These are phyloP conservation scores for Puccinia triticina DNA, from an alignment of 1,284 basidiomycete species.

Conservation along the genomic window DNA sequence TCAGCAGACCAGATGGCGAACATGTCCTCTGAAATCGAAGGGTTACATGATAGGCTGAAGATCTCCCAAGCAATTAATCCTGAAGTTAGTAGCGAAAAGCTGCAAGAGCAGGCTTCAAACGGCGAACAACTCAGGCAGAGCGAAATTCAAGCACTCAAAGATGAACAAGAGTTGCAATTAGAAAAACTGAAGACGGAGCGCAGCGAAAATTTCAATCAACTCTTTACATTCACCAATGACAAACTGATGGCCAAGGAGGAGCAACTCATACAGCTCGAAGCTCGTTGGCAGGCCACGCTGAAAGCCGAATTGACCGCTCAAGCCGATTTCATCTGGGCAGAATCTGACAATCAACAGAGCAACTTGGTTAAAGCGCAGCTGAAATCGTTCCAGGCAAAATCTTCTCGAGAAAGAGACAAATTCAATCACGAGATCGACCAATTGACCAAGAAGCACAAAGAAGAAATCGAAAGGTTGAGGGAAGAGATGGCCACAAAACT, in stretches of 20 bases:
- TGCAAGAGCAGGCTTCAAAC: not conserved
- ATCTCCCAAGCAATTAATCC: conserved; percentile 3
- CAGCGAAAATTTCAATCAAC: not conserved
- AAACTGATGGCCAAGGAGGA: conserved; percentile 18
- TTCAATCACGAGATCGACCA: conserved; percentile 6
- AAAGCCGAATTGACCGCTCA: conserved; percentile 31
- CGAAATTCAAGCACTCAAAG: conserved; percentile 14
- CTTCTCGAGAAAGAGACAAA: not conserved
- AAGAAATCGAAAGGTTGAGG: not conserved
- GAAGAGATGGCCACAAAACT: conserved; percentile 9
- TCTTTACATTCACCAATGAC: conserved; percentile 1
- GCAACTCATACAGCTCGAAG: conserved; percentile 17
- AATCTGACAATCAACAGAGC: conserved; percentile 13
- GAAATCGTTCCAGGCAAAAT: not conserved
- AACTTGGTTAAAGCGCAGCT: conserved; percentile 4
- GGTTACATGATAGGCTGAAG: conserved; percentile 24
- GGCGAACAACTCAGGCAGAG: not conserved
- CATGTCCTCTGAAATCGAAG: conserved; percentile 52
- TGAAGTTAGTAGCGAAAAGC: not conserved
- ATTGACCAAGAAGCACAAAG: not conserved
- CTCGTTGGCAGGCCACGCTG: conserved; percentile 10
- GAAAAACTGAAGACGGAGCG: conserved; percentile 23
- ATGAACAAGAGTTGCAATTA: not conserved
- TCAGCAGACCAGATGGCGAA: conserved; percentile 49
- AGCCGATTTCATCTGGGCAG: conserved; percentile 24